These are phyloP conservation scores for Entomortierella beljakovae DNA, from an alignment of 192 early-diverging fungal genomes.

Conservation along the genomic window DNA sequence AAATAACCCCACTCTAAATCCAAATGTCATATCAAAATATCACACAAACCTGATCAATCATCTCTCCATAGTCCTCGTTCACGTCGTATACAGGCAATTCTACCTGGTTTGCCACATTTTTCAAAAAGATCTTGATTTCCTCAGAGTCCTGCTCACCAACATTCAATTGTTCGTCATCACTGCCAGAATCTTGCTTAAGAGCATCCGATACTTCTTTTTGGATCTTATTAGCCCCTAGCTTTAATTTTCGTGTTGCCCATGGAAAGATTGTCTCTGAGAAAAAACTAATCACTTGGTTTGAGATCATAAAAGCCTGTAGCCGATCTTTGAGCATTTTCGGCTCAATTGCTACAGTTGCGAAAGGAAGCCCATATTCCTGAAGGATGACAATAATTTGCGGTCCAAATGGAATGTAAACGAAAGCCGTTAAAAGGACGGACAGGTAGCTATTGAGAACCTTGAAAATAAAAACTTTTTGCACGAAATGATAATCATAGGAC, in stretches of 20 bases:
- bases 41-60: slow-evolving; percentile 81
- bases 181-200: slow-evolving; percentile 18
- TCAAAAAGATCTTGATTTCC: slow-evolving; percentile 56
- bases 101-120: slow-evolving; percentile 67
- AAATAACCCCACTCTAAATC: not conserved
- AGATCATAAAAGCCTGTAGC: slow-evolving; percentile 83
- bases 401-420: slow-evolving; percentile 89
- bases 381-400: slow-evolving; percentile 69
- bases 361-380: slow-evolving; percentile 41
- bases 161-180: not conserved
- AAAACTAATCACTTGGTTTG: slow-evolving; percentile 83
- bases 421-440: slow-evolving; percentile 85
- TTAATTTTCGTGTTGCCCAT: slow-evolving; percentile 62
- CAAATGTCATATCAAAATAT: not conserved
- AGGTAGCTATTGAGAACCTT: slow-evolving; percentile 85
- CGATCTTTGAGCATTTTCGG: slow-evolving; percentile 66
- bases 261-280: slow-evolving; percentile 83
- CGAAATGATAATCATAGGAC: slow-evolving; percentile 73
- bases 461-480: slow-evolving; percentile 90
- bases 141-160: slow-evolving; percentile 22
- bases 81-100: slow-evolving; percentile 82
- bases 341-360: slow-evolving; percentile 59
- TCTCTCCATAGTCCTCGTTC: slow-evolving; percentile 91
- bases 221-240: slow-evolving; percentile 29
- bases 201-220: slow-evolving; percentile 54